Conservation (phyloP, 495 filamentous ascomycete species). For the Aspergillus sclerotiicarbonarius region DNA sequence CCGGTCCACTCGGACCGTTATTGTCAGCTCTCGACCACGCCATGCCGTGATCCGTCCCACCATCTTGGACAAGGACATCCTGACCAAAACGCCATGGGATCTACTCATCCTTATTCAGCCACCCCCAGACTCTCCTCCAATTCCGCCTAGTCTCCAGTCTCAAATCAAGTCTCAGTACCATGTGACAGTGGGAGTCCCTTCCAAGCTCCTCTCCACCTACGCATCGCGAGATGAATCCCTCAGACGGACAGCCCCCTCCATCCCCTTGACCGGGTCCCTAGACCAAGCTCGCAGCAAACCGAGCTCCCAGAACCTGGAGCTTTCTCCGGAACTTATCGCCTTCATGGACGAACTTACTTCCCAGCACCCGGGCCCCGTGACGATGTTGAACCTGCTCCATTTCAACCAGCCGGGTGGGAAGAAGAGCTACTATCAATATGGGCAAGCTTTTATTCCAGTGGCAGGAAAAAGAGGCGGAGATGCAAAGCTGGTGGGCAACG, state of each 20-base stretch:
- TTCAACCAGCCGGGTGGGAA: constrained; percentile 52
- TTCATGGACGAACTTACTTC: constrained; percentile 44
- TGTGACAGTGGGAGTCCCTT: constrained; percentile 55
- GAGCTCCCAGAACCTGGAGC: constrained; percentile 52
- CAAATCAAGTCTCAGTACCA: constrained; percentile 42
- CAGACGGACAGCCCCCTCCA: constrained; percentile 33
- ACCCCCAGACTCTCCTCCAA: constrained; percentile 9
- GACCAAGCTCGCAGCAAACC: constrained; percentile 23
- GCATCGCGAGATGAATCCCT: constrained; percentile 43
- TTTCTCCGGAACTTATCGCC: constrained; percentile 45
- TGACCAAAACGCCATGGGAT: constrained; percentile 56
- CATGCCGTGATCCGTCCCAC: constrained; percentile 54
- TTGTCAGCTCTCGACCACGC: constrained; percentile 40
- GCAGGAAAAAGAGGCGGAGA: constrained; percentile 54
- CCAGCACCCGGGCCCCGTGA: constrained; percentile 48
- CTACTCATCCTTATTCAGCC: constrained; percentile 52
- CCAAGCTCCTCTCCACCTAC: constrained; percentile 48
- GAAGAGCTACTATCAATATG: constrained; percentile 57
- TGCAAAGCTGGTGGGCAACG: constrained; percentile 63
- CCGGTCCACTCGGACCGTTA: constrained; percentile 24
- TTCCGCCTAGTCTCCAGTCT: constrained; percentile 35
- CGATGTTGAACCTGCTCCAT: constrained; percentile 68
- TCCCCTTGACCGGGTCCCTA: constrained; percentile 42
- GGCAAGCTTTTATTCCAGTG: constrained; percentile 54
- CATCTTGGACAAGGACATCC: constrained; percentile 39